Percentiles rank a stretch among this genome's conserved stretches.
These are phyloP conservation scores for Salvia rosmarinus DNA, from an alignment of 257 asterid species.

Conservation along the genomic window DNA sequence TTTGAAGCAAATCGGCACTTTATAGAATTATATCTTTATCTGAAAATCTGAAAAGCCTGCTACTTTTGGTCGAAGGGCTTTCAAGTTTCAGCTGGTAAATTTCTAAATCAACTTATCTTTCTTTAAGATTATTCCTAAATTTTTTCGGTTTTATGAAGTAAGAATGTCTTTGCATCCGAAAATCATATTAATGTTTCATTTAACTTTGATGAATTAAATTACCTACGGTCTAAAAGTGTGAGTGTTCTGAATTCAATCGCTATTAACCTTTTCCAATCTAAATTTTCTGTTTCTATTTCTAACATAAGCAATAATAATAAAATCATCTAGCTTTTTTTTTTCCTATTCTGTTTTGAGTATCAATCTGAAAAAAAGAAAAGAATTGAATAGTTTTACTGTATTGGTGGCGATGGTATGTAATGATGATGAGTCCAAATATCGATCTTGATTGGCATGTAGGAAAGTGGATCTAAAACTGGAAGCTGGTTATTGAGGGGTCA, in stretches of 20 bases:
- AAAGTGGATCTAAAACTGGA: conserved; percentile 44
- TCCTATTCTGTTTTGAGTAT: too few species aligned
- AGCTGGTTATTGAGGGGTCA: conserved; percentile 44
- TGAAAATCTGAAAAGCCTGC: conserved; percentile 35
- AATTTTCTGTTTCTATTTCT: too few species aligned
- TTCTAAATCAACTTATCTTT: conserved; percentile 26
- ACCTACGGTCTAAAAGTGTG: too few species aligned
- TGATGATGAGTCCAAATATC: conserved; percentile 4
- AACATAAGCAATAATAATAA: too few species aligned
- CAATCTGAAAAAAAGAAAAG: too few species aligned
- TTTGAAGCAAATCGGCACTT: conserved; percentile 5
- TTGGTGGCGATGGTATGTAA: not conserved
- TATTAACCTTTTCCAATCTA: too few species aligned
- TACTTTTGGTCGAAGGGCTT: conserved; percentile 41
- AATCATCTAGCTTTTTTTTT: too few species aligned
- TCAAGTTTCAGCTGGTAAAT: conserved; percentile 26
- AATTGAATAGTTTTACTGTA: too few species aligned
- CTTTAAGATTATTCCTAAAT: not conserved
- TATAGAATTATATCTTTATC: not conserved
- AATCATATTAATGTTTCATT: not conserved
- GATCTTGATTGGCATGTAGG: conserved; percentile 8
- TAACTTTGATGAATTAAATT: not conserved
- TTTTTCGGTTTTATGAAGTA: too few species aligned
- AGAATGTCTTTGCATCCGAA: not conserved
- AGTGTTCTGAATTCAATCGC: too few species aligned